Evolutionary conservation across 805 yeast genomes (phyloP), one percentile per base, ranked within the genome.

Genomic region (Metschnikowia lachancei): DNA sequence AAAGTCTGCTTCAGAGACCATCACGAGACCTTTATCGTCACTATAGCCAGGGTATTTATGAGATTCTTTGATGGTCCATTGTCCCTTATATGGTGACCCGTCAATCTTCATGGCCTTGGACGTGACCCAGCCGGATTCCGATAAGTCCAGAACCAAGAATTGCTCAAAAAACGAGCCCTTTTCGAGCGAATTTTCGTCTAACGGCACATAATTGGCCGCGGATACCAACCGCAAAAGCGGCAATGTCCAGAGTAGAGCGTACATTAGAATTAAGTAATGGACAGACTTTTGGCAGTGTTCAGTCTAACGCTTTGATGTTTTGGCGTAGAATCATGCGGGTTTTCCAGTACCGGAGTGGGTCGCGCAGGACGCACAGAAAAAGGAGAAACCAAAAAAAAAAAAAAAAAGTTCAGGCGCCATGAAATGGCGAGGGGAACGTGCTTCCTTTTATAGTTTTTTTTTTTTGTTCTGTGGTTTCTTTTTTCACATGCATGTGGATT

Each of bases 1-100:
- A 60, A 81, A 87, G 19, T 88, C 83, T 34, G 95, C 90, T 39
- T 82, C 81, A 16, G 84, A 69, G 60, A 83, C 85, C 63, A 85
- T 76, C 3, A 87, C 92, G 44, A 91, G 76, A 5, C 95, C 96
- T 51, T 75, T 74, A 65, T 90, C 96, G 49, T 78, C 78, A 13
- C 58, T 61, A 55, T 80, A 78, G 0, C 85, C 94, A 1, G 83
- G 80, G 57, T 76, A 72, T 9, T 35, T 41, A 14, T 69, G 52
- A 1, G 86, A 64, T 61, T 82, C 87, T 61, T 83, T 89, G 35
- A 90, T 71, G 7, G 69, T 67, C 97, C 97, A 89, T 60, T 79
- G 67, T 17, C 96, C 97, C 28, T 63, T 74, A 60, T 85, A 88
- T 2, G 81, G 74, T 55, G 76, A 80, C 29, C 76, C 81, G 45